Evolutionary conservation across 2,329 filamentous ascomycete genomes (phyloP), one percentile per base, ranked within the genome.

Genomic region (Stylonectria norvegica): DNA sequence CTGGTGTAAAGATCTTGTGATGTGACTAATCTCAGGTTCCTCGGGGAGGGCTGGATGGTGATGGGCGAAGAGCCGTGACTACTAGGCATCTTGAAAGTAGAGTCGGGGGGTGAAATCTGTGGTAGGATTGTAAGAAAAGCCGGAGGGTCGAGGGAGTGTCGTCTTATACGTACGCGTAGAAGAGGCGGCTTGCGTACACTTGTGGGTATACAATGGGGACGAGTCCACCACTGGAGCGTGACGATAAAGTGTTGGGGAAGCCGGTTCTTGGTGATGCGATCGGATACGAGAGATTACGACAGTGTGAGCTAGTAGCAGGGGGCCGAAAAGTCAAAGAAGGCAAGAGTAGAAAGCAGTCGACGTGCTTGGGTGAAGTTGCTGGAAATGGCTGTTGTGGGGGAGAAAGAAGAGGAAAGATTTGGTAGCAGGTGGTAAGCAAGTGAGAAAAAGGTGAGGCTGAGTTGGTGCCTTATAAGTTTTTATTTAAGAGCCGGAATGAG

Each of bases 1-100:
- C 70, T 76, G 49, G 69, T 68, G 54, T 74, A 74, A 23, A 79
- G 64, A 43, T 79, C 76, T 42, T 76, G 69, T 1, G 61, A 57
- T 31, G 69, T 71, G 53, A 69, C 59, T 38, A 73, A 55, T 44
- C 67, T 65, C 42, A 72, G 64, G 40, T 60, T 66, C 50, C 70
- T 69, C 55, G 69, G 70, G 30, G 68, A 62, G 34, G 70, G 64
- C 48, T 72, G 66, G 56, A 76, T 66, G 40, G 73, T 66, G 42
- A 73, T 60, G 6, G 75, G 70, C 16, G 72, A 64, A 40, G 66
- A 63, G 50, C 62, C 47, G 46, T 63, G 63, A 47, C 60, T 47
- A 41, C 54, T 51, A 43, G 63, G 61, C 64, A 67, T 68, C 25
- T 49, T 63, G 51, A 36, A 34, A 14, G 37, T 9, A 32, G 28